These are phyloP conservation scores for Schizosaccharomyces pombe DNA, from an alignment of 805 yeast species.

Conservation along the genomic window DNA sequence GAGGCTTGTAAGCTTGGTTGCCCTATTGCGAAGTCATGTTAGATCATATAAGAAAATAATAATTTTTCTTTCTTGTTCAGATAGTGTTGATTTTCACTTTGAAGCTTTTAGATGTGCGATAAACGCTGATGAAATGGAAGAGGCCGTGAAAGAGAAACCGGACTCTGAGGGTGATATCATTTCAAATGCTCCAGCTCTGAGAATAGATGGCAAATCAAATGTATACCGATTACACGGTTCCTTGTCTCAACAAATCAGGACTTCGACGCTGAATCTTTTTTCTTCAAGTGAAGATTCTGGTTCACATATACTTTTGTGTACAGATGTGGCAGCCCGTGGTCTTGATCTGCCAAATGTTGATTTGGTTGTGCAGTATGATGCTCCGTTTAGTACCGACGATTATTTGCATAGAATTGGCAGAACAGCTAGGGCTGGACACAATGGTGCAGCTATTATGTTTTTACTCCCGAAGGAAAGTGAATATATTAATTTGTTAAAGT, in stretches of 20 bases:
- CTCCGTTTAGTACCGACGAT: conserved; percentile 83
- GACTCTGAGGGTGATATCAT: conserved; percentile 9
- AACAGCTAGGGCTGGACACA: conserved; percentile 89
- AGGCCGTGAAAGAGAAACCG: conserved; percentile 13
- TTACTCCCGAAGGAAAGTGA: conserved; percentile 73
- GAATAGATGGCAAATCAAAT: conserved; percentile 12
- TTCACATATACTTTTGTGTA: conserved; percentile 53
- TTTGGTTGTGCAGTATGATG: conserved; percentile 76
- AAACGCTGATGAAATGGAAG: conserved; percentile 16
- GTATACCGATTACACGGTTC: conserved; percentile 75
- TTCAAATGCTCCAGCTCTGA: conserved; percentile 19
- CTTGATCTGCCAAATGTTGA: conserved; percentile 73
- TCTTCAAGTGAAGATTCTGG: conserved; percentile 13
- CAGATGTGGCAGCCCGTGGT: conserved; percentile 96
- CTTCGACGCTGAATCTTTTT: conserved; percentile 49
- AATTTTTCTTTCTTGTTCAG: conserved; percentile 81
- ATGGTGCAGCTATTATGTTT: conserved; percentile 57
- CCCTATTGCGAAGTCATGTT: conserved; percentile 21
- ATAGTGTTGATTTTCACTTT: conserved; percentile 87
- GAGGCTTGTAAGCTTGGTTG: conserved; percentile 60
- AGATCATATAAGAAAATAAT: conserved; percentile 22
- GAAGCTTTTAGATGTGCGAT: conserved; percentile 26
- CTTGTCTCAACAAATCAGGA: conserved; percentile 58
- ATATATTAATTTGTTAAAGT: conserved; percentile 22
- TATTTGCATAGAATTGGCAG: conserved; percentile 93